Percentiles rank a stretch among this genome's conserved stretches.
Conservation (phyloP, 139 green algal genomes). For the Coelastrella sp. region DNA sequence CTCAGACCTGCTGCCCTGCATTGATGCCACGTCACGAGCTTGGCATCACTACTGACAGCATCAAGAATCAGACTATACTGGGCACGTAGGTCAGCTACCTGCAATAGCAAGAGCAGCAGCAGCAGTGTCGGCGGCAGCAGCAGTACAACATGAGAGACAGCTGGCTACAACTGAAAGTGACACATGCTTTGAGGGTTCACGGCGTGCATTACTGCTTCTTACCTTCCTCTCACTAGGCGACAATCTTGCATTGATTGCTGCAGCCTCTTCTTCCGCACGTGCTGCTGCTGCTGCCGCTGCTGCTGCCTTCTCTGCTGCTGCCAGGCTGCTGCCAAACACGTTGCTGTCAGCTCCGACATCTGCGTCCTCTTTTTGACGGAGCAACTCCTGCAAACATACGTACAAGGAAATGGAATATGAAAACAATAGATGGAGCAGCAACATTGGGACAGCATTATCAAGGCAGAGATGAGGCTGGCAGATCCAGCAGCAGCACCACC, state of each 20-base stretch:
- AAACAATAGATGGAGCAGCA: too few species aligned
- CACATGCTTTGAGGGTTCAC: too few species aligned
- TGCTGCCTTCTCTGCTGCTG: conserved; percentile 17
- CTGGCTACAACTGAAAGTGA: not conserved
- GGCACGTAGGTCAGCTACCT: not conserved
- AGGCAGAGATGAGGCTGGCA: too few species aligned
- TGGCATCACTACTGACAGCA: not conserved
- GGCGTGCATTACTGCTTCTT: too few species aligned
- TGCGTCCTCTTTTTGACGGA: conserved; percentile 8
- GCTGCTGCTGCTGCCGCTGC: not conserved
- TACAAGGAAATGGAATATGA: not conserved
- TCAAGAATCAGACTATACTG: not conserved
- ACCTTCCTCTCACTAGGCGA: conserved; percentile 20
- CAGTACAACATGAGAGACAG: not conserved
- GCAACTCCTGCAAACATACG: conserved; percentile 3
- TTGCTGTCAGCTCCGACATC: not conserved
- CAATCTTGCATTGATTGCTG: not conserved
- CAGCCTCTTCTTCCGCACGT: not conserved
- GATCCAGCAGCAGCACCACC: too few species aligned
- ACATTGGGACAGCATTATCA: too few species aligned
- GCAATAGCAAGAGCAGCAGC: not conserved
- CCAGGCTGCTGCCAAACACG: not conserved
- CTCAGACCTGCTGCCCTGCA: not conserved
- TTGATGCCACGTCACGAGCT: conserved; percentile 24
- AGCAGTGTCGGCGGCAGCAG: not conserved